Evolutionary conservation across 148 eudicot species (phyloP), one percentile per base, ranked within the genome.

Genomic region (Rhododendron williamsianum): DNA sequence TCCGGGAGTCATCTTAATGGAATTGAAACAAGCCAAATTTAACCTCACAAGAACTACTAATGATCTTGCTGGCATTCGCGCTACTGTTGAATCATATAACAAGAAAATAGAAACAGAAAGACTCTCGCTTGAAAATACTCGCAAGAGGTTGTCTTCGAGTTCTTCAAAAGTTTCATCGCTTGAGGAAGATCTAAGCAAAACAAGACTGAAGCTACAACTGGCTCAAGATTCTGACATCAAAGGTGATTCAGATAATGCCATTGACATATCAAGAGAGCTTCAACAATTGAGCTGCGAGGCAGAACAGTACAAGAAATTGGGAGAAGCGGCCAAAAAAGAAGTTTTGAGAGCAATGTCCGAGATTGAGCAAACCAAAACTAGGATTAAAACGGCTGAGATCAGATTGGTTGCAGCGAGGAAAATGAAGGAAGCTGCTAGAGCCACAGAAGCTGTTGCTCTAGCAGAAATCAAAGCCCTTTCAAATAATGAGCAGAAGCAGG

Each of bases 391-490:
- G 5, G 95, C 98, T 15, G 98, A 95, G 89, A 89, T 92, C 56
- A 87, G 94, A 81, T 86, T 95, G 87, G 80, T 95, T 73, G 99
- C 98, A 54, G 98, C 99, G 23, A 89, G 84, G 86, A 97, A 90
- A 87, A 92, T 95, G 98, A 97, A 97, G 91, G 94, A 92, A 88
- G 99, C 98, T 6, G 95, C 99, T 25, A 87, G 86, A 56, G 98
- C 98, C 15, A 91, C 98, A 12, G 99, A 97, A 87, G 95, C 93
- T 67, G 91, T 94, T 85, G 98, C 98, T 49, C 89, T 93, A 84
- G 94, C 96, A 1, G 99, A 97, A 85, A 94, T 97, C 83, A 94
- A 92, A 85, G 95, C 95, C 33, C 81, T 97, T 45, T 93, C 94
- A 69, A 90, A 86, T 69, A 90, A 91, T 35, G 88, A 84, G 71